A percentile compares a stretch with the other conserved stretches of the same genome.
phyloP scores from a whole-genome alignment of 108 stramenopile species.

The Nannochloropsis oceanica region DNA sequence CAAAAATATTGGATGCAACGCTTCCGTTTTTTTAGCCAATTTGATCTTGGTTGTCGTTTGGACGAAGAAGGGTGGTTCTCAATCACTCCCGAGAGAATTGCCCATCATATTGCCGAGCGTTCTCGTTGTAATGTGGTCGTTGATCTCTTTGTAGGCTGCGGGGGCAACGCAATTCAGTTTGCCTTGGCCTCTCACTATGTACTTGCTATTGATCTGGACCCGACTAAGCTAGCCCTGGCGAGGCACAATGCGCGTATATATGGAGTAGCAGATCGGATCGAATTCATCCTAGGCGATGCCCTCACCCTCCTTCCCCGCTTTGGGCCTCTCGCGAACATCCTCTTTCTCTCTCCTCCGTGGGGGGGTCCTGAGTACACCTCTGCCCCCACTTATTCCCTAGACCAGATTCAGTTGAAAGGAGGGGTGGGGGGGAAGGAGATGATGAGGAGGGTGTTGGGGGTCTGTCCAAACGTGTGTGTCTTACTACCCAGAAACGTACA shows the following conservation, averaged over 20 bases:
- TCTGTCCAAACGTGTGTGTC: constrained; percentile 25
- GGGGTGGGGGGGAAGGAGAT: constrained; percentile 14
- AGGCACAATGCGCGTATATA: constrained; percentile 84
- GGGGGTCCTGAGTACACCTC: constrained; percentile 31
- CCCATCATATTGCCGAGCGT: constrained; percentile 61
- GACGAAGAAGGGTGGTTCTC: constrained; percentile 93
- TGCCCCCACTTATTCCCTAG: constrained; percentile 12
- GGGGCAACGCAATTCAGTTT: constrained; percentile 76
- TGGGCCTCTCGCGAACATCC: constrained; percentile 14
- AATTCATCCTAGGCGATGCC: constrained; percentile 39
- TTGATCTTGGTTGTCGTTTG: constrained; percentile 66
- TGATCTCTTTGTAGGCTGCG: constrained; percentile 83
- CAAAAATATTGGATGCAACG: constrained; percentile 90
- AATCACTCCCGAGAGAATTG: constrained; percentile 84
- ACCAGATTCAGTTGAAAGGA: constrained; percentile 17
- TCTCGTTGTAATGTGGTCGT: constrained; percentile 47
- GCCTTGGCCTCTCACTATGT: constrained; percentile 56
- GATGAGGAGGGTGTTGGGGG: constrained; percentile 6
- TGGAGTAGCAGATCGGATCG: constrained; percentile 46
- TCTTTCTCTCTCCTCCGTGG: constrained; percentile 43
- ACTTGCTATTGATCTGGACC: constrained; percentile 71
- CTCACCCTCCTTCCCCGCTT: constrained; percentile 14
- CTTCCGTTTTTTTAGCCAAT: constrained; percentile 67
- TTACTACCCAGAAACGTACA: constrained; percentile 29
- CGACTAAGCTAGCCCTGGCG: constrained; percentile 61